Base-by-base conservation (phyloP, 768 basidiomycete genomes). In the Termitomyces titanicus region DNA sequence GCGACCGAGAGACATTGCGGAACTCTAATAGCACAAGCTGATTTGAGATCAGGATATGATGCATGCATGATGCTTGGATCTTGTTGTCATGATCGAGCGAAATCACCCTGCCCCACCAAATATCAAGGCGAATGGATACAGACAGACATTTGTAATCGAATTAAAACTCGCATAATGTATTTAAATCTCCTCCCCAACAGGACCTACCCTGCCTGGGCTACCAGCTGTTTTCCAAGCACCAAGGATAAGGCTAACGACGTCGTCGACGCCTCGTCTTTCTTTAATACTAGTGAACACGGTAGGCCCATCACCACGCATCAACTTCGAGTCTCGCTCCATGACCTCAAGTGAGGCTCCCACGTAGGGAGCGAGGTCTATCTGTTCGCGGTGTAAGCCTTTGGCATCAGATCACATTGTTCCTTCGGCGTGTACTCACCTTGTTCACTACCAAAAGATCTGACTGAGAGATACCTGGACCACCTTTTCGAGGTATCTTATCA, bases 401-500 rank as follows among this genome's bases (percentile, higher is more conserved):
- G 25, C 43, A 13, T 38, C 20, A 12, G 25, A 11, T 33, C 20
- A 3, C 6, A 24, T 40, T 33, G n/a, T 8, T 6, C 27, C n/a
- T 33, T 8, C 12, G 31, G 31, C 17, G 43, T 45, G 29, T 39
- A 53, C 68, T 49, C 34, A 88, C 95, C 81, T 99, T 99, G 78
- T 98, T 98, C 63, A 98, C 84, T 24, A 99, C 84, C 51, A 99
- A 74, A 11, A 99, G 75, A 73, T 98, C 97, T 1, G 94, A 96
- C 65, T 94, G 90, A 1, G 94, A 94, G 61, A 99, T 98, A 10
- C 96, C 97, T 1, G 96, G 97, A 1, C 96, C 97, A 5, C 97
- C 96, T 75, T 99, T 99, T 22, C 96, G 80, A 20, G 97, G 97
- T 59, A 99, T 95, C 73, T 99, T 99, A 73, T 99, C 96, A 0